Base-by-base conservation (phyloP, 768 basidiomycete species). In the Amanita rimosa region DNA sequence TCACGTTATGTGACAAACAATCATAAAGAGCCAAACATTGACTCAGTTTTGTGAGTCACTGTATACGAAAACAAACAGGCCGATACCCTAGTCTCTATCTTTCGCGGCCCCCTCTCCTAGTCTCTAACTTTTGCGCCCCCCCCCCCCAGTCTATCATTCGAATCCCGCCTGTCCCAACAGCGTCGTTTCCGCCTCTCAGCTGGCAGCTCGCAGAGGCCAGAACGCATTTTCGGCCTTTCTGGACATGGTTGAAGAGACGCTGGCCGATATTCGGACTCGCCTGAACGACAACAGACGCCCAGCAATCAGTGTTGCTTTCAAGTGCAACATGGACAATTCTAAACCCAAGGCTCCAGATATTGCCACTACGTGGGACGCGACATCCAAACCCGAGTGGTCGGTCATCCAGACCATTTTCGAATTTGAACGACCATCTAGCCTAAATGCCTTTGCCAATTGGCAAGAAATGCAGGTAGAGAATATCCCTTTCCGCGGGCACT, bases 361-460 rank as follows among this genome's bases (percentile, higher is more conserved):
- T 24, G 19, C 36, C 19, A 46, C 45, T 16, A 24, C 34, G 2
- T 46, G 45, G 45, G 45, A 46, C 22, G 22, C 36, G 35, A 46
- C 45, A 16, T 46, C 45, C 45, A 46, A 37, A 37, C 34, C 45
- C 6, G 35, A 46, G 5, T 46, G 45, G 45, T 26, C 45, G 5
- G 34, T 46, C 11, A 46, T 46, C 35, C 45, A 46, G 45, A 38
- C 45, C n/a, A 46, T 46, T 8, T 38, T 46, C 26, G 45, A 46
- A 46, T 46, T 46, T 6, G 19, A 46, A 16, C 37, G 35, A 19
- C 45, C 35, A 13, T 6, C 35, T 24, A 3, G 19, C 5, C 11
- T 9, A 26, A 7, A 13, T 21, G 19, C 13, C 17, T 19, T 19
- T 6, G 29, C n/a, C 7, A 26, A 27, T 24, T n/a, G n/a, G n/a